Base-by-base conservation (phyloP, 140 eudicot genomes). In the Senecio squalidus region DNA sequence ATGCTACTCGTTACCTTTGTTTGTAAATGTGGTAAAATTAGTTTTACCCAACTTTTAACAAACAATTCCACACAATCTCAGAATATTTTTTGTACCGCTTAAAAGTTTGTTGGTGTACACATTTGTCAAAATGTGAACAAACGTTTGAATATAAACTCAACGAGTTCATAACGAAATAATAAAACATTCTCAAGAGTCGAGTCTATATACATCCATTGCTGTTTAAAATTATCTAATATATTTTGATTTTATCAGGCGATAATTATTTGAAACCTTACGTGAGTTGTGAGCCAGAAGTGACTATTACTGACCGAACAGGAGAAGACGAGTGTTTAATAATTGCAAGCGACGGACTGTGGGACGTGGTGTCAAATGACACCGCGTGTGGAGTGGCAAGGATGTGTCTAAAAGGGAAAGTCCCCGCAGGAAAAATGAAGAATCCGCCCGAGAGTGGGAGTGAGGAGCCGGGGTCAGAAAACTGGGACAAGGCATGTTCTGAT, bases 311-410 rank as follows among this genome's bases (percentile, higher is more conserved):
- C 0, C 71, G 86, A 25, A 53, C 77, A 22, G 3, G 60, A 6
- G 86, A 76, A 16, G 86, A 80, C 33, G 86, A 80, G 50, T 80
- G 79, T 72, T 47, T 80, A 55, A 76, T 80, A 52, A 71, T 80
- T 0, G 86, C 86, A 1, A 80, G 82, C 4, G 86, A 80, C 14
- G 86, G 86, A 8, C 62, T 80, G 1, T 80, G 86, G 86, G 86
- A 80, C 26, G 77, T 80, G 45, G 82, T 80, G 18, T 80, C 86
- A 10, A 76, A 80, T 40, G 77, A 80, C 33, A 73, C 79, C 0
- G 86, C 86, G 13, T 80, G 86, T 55, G 67, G 73, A 28, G 82
- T 80, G 10, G 82, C 79, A 9, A 71, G 82, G 30, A 80, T 75
- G 85, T 80, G 82, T 58, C 25, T 80, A 43, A 72, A 63, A 64